Evolutionary conservation across 495 filamentous ascomycete genomes (phyloP), one percentile per base, ranked within the genome.

Genomic region (Mytilinidion resinicola): DNA sequence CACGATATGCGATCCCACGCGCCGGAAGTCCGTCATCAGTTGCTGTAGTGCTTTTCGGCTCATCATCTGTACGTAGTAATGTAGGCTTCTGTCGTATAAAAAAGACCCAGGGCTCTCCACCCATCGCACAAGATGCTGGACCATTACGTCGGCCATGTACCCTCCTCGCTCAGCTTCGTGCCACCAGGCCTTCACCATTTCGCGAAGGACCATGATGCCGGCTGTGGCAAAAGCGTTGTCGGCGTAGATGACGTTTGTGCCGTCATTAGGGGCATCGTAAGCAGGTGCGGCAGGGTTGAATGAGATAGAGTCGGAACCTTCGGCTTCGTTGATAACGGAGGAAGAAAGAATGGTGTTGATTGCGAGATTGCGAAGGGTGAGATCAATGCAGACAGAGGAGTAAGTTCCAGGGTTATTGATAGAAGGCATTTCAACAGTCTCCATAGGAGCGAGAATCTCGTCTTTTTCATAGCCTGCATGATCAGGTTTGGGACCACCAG

Each of bases 141-240:
- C 95, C 82, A 99, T 95, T 59, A 97, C 85, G 70, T 99, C 93
- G 9, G 93, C 93, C 90, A 96, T 96, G 25, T 79, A 85, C 58
- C 88, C 90, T 4, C 90, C 91, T 54, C 83, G 86, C 72, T 90
- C 96, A 10, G 93, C 93, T 74, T 97, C 91, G 0, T 84, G 82
- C 91, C 92, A 96, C 95, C 95, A 99, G 2, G 88, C 83, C 69
- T 96, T 96, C 60, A 99, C 93, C 93, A 99, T 97, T 70, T 96
- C 93, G 5, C 93, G 85, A 3, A 99, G 76, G 12, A 97, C 93
- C 19, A 83, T 79, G 6, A 96, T 85, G 37, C 91, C 89, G 9
- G 92, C 91, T 53, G 90, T 90, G 17, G 93, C 87, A 72, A 97
- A 97, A 0, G 92, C 88, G 56, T 89, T 92, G 56, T 97, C 92